Base-by-base conservation (phyloP, 371 early-diverging fungal species). In the Furculomyces boomerangus region DNA sequence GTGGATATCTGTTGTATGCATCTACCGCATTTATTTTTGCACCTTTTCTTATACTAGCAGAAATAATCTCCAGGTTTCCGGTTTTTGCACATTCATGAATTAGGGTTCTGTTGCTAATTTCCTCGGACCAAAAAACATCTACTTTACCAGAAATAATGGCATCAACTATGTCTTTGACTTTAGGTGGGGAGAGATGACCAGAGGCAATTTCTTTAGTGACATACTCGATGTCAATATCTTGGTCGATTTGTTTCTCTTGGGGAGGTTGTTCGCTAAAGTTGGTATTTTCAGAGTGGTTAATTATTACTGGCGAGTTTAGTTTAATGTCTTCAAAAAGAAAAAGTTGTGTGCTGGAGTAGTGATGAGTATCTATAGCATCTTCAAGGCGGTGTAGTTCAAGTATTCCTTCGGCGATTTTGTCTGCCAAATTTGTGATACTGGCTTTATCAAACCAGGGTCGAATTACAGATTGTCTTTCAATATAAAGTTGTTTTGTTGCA, bases 401-500 rank as follows among this genome's bases (percentile, higher is more conserved):
- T 50, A 67, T 43, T 22, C 67, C 62, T 40, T 58, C 57, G 29
- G 66, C 63, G 13, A 87, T 87, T 30, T 72, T 71, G 51, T 95
- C 95, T 1, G 88, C 82, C 30, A 95, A 65, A 47, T 90, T 88
- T 24, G 90, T 79, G 48, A 95, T 73, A 14, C 88, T 76, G 35
- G 89, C 90, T 48, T 82, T 79, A 65, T 92, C 90, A 69, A 95
- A 95, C 65, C 90, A 90, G 1, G 93, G 90, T 66, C 93, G 95
- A 39, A 93, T 81, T 54, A 92, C 92, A 40, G 93, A 77, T 62
- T 96, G 95, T 5, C 93, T 80, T 1, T 90, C 79, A 18, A 96
- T 75, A 60, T 93, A 95, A 25, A 93, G 76, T 61, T 96, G 94
- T 66, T 93, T 93, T 18, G 90, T 94, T 25, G 80, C 83, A 1